Conservation (phyloP, 768 basidiomycete species). For the Galerina marginata region DNA sequence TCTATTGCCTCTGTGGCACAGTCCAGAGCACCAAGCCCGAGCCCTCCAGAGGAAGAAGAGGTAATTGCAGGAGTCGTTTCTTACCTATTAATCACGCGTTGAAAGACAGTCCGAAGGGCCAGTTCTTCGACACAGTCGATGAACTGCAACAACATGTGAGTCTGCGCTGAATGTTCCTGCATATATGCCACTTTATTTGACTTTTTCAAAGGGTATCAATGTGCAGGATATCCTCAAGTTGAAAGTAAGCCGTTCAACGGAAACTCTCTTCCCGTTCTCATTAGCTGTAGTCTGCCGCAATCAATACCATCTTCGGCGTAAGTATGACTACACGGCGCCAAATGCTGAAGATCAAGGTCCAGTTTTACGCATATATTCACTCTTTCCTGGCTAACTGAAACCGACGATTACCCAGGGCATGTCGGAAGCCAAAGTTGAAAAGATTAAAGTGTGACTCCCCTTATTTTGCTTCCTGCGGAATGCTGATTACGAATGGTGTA, state of each 20-base stretch:
- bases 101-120: slow-evolving; percentile 38
- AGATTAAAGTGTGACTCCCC: slow-evolving; percentile 72
- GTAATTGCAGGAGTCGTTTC: slow-evolving; percentile 23
- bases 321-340: slow-evolving; percentile 91
- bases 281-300: slow-evolving; percentile 65
- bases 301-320: slow-evolving; percentile 86
- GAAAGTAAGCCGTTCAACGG: slow-evolving; percentile 54
- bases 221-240: slow-evolving; percentile 95
- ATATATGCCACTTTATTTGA: slow-evolving; percentile 18
- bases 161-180: slow-evolving; percentile 1
- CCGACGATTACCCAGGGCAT: slow-evolving; percentile 64
- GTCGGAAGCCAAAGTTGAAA: slow-evolving; percentile 97
- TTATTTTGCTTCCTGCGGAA: neutral
- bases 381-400: slow-evolving; percentile 4
- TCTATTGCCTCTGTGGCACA: slow-evolving; percentile 50
- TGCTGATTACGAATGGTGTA: slow-evolving; percentile 31
- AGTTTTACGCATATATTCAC: slow-evolving; percentile 24
- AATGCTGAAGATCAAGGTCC: slow-evolving; percentile 93
- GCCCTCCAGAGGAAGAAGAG: slow-evolving; percentile 51
- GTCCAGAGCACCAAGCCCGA: slow-evolving; percentile 56
- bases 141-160: slow-evolving; percentile 83
- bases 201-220: slow-evolving; percentile 77
- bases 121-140: slow-evolving; percentile 81
- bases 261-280: slow-evolving; percentile 10
- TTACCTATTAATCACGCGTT: neutral